Evolutionary conservation across 768 basidiomycete genomes (phyloP).

Genomic region (Rossbeevera mucosa): DNA sequence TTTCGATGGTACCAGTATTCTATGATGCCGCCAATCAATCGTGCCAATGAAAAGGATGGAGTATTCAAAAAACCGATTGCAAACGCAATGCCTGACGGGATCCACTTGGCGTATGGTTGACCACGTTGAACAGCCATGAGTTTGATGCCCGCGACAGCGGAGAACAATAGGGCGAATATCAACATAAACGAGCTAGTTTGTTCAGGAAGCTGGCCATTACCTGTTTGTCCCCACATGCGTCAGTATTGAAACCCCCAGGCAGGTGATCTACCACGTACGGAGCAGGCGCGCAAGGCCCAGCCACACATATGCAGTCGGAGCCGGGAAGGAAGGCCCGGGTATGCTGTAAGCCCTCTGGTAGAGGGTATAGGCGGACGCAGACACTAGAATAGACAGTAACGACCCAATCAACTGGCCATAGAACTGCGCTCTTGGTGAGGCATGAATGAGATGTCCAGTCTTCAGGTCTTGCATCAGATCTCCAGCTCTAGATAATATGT

Average conservation of each 20-base stretch:
- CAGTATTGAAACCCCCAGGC: neutral
- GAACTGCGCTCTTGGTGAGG: constrained; percentile 92
- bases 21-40: constrained; percentile 80
- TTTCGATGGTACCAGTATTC: constrained; percentile 65
- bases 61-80: constrained; percentile 96
- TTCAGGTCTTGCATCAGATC: constrained; percentile 99
- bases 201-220: constrained; percentile 77
- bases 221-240: constrained; percentile 36
- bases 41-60: constrained; percentile 89
- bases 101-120: constrained; percentile 62
- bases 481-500: constrained; percentile 58
- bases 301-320: constrained; percentile 96
- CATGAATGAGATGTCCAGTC: constrained; percentile 88
- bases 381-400: constrained; percentile 81
- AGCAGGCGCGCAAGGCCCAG: constrained; percentile 68
- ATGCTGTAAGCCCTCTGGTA: constrained; percentile 86
- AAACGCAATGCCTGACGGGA: constrained; percentile 91
- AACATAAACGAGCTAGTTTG: constrained; percentile 77
- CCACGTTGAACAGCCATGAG: constrained; percentile 48
- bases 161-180: constrained; percentile 68
- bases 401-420: constrained; percentile 92
- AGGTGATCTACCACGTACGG: constrained; percentile 42
- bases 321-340: constrained; percentile 92
- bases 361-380: constrained; percentile 79
- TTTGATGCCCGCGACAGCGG: constrained; percentile 61